A percentile compares a stretch with the other conserved stretches of the same genome.
These are phyloP conservation scores for Oryza officinalis DNA, from an alignment of 176 grass and related monocot genomes.

Conservation along the genomic window DNA sequence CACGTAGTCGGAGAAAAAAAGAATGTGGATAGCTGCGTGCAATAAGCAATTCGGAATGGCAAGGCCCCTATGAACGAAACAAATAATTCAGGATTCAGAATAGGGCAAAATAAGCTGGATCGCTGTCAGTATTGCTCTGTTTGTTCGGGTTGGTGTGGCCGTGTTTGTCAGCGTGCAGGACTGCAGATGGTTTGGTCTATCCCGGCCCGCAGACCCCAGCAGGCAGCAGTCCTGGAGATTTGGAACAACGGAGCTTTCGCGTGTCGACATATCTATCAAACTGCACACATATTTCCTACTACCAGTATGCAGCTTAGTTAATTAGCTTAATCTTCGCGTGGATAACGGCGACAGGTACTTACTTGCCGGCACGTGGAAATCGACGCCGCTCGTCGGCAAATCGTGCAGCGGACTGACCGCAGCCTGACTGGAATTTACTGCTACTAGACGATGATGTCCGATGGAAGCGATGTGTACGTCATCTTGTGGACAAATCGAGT, in stretches of 20 bases:
- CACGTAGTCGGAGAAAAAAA: background rate
- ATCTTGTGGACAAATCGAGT: background rate
- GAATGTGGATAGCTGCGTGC: background rate
- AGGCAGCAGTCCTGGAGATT: background rate
- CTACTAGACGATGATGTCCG: background rate
- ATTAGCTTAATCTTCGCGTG: background rate
- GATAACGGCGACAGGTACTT: background rate
- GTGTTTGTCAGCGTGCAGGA: background rate
- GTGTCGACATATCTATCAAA: background rate
- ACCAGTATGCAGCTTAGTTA: background rate
- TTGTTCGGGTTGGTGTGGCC: background rate
- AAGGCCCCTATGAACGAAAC: background rate
- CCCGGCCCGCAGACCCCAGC: background rate
- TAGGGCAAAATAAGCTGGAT: background rate
- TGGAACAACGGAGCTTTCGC: background rate
- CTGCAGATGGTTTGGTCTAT: background rate
- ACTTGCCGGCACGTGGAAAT: conserved; percentile 23
- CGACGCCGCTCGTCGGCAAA: conserved; percentile 10
- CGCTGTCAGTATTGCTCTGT: background rate
- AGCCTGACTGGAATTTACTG: background rate
- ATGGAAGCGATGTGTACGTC: background rate
- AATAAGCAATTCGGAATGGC: background rate
- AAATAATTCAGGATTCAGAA: background rate
- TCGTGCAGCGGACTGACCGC: background rate
- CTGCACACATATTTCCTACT: background rate